phyloP scores from a whole-genome alignment of 768 basidiomycete species.

The Russula olivacea region DNA sequence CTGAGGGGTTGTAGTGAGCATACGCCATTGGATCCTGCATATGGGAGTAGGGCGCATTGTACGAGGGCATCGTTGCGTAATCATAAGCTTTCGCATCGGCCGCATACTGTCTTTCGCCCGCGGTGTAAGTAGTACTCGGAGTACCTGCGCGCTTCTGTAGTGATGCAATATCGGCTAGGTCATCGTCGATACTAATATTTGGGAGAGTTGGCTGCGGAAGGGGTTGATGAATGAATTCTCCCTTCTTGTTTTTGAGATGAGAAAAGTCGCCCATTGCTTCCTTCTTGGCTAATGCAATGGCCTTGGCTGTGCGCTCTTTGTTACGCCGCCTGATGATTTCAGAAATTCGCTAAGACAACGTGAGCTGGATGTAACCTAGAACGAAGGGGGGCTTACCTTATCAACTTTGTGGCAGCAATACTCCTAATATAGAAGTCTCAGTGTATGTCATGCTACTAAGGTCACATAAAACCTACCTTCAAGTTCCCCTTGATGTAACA shows the following conservation, averaged over 20 bases:
- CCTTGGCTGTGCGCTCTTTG: conserved; percentile 76
- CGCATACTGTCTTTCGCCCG: conserved; percentile 46
- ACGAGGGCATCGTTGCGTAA: conserved; percentile 72
- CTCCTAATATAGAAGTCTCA: conserved; percentile 47
- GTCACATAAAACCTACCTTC: conserved; percentile 51
- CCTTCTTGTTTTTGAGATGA: conserved; percentile 91
- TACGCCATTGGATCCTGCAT: conserved; percentile 48
- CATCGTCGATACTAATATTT: conserved; percentile 81
- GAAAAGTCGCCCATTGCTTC: conserved; percentile 89
- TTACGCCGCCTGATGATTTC: conserved; percentile 90
- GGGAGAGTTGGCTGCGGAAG: conserved; percentile 94
- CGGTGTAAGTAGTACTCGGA: conserved; percentile 44
- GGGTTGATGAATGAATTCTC: conserved; percentile 70
- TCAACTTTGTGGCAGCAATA: conserved; percentile 99
- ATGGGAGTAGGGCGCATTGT: conserved; percentile 54
- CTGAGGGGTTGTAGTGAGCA: conserved; percentile 54
- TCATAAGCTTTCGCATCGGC: conserved; percentile 45
- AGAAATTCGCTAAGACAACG: conserved; percentile 64
- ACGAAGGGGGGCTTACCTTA: conserved; percentile 52
- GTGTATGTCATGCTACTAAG: conserved; percentile 4
- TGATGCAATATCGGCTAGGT: conserved; percentile 50
- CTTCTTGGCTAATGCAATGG: conserved; percentile 78
- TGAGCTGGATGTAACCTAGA: conserved; percentile 21
- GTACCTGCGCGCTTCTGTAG: conserved; percentile 51
- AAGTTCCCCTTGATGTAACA: conserved; percentile 96